A percentile compares a stretch with the other conserved stretches of the same genome.
phyloP scores from a whole-genome alignment of 2,329 filamentous ascomycete species.

The Fusarium sp. region DNA sequence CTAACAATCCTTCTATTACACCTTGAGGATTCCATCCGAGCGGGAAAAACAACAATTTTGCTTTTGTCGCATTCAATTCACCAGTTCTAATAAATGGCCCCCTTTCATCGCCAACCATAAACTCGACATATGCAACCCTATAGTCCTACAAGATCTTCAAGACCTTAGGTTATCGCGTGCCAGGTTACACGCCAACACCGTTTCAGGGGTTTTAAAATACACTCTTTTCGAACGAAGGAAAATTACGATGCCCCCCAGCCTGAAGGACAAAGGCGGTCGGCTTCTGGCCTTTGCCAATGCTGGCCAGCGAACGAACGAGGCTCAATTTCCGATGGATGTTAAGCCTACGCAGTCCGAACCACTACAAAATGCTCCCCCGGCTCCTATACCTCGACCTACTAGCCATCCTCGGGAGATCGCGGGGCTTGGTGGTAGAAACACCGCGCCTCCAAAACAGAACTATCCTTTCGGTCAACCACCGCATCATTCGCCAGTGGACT shows the following conservation, averaged over 20 bases:
- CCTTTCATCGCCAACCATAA: slow-evolving; percentile 15
- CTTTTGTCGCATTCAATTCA: slow-evolving; percentile 3
- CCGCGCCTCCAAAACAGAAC: slow-evolving; percentile 45
- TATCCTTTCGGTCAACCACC: slow-evolving; percentile 44
- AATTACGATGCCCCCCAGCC: slow-evolving; percentile 47
- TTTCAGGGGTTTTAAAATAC: not conserved
- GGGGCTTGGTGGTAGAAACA: slow-evolving; percentile 51
- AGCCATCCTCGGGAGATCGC: slow-evolving; percentile 53
- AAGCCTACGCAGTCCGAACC: slow-evolving; percentile 38
- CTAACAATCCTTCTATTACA: not conserved
- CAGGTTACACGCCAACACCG: slow-evolving; percentile 8
- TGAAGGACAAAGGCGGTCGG: slow-evolving; percentile 50
- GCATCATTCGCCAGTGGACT: slow-evolving; percentile 38
- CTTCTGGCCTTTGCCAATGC: slow-evolving; percentile 50
- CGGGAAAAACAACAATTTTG: not conserved
- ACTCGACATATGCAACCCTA: slow-evolving; percentile 29
- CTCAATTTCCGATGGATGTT: slow-evolving; percentile 34
- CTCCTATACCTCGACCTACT: slow-evolving; percentile 46
- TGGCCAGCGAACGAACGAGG: slow-evolving; percentile 35
- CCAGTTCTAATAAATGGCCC: slow-evolving; percentile 19
- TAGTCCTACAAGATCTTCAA: slow-evolving; percentile 25
- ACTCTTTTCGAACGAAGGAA: not conserved
- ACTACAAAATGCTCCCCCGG: slow-evolving; percentile 24
- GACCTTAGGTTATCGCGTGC: slow-evolving; percentile 12
- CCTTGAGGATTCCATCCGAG: not conserved